These are phyloP conservation scores for Pseudocercospora fijiensis DNA, from an alignment of 2,329 filamentous ascomycete genomes.

Conservation along the genomic window DNA sequence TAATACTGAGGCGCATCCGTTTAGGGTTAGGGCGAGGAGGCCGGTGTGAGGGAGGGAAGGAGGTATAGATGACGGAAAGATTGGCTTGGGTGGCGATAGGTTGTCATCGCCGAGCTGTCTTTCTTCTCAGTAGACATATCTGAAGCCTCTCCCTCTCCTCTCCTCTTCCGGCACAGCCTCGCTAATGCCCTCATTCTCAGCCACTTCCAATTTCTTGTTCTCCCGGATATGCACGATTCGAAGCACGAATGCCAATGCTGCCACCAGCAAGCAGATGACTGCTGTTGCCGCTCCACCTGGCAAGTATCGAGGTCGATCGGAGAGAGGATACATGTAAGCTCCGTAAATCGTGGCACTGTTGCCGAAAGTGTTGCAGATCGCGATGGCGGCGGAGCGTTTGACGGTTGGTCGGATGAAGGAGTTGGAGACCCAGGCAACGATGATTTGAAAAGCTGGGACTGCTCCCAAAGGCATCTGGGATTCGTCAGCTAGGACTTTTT, in stretches of 20 bases:
- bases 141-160: background rate
- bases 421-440: background rate
- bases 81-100: too few relatives aligned
- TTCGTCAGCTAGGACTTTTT: too few relatives aligned
- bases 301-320: background rate
- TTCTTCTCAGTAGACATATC: background rate
- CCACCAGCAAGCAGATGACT: background rate
- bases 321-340: background rate
- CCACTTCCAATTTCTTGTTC: background rate
- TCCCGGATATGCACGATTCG: background rate
- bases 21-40: slow-evolving; percentile 43
- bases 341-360: background rate
- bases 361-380: background rate
- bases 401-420: background rate
- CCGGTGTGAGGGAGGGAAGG: slow-evolving; percentile 15
- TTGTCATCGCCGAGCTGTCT: background rate
- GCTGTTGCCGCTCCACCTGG: background rate
- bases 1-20: slow-evolving; percentile 66
- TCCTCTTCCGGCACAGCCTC: background rate
- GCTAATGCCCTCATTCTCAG: background rate
- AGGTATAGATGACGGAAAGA: too few relatives aligned
- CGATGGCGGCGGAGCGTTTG: background rate
- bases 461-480: too few relatives aligned
- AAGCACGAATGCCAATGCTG: background rate
- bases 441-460: background rate